Evolutionary conservation across 176 grass and related monocot species (phyloP).

Genomic region (Hordeum marinum): DNA sequence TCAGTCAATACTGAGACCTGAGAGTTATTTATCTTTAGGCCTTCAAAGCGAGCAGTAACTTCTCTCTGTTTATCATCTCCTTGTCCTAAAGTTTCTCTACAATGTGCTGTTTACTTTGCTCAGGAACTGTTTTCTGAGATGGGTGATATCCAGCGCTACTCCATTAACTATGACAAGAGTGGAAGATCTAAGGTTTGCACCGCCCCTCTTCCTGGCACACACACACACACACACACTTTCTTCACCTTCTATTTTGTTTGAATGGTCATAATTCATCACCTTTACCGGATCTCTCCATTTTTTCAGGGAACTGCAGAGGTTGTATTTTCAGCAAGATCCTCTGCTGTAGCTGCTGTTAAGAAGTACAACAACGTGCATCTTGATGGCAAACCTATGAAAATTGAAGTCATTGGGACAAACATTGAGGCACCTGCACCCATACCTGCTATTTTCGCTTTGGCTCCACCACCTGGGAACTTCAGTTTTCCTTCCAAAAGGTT

Average conservation of each 20-base stretch:
- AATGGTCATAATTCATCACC: neutral
- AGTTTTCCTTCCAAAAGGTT: constrained; percentile 38
- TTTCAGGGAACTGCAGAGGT: constrained; percentile 71
- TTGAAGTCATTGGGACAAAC: constrained; percentile 56
- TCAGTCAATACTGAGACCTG: neutral
- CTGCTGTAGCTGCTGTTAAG: constrained; percentile 63
- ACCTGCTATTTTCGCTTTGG: constrained; percentile 12
- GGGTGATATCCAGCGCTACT: constrained; percentile 44
- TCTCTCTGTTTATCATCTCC: neutral
- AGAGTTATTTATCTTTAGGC: neutral
- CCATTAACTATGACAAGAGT: constrained; percentile 70
- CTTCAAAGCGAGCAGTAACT: neutral
- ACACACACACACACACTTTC: neutral
- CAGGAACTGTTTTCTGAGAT: constrained; percentile 68
- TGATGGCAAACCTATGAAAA: constrained; percentile 72
- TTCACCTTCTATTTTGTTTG: neutral
- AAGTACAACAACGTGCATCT: constrained; percentile 63
- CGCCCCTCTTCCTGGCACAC: too few relatives aligned
- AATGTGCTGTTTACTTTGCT: constrained; percentile 2
- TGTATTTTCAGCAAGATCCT: constrained; percentile 48
- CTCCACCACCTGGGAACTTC: constrained; percentile 19
- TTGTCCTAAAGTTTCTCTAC: constrained; percentile 5
- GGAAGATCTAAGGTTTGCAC: constrained; percentile 63
- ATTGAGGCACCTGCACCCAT: constrained; percentile 22
- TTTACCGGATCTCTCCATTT: neutral